phyloP scores from a whole-genome alignment of 1,284 basidiomycete genomes.

The Rhizoctonia solani region DNA sequence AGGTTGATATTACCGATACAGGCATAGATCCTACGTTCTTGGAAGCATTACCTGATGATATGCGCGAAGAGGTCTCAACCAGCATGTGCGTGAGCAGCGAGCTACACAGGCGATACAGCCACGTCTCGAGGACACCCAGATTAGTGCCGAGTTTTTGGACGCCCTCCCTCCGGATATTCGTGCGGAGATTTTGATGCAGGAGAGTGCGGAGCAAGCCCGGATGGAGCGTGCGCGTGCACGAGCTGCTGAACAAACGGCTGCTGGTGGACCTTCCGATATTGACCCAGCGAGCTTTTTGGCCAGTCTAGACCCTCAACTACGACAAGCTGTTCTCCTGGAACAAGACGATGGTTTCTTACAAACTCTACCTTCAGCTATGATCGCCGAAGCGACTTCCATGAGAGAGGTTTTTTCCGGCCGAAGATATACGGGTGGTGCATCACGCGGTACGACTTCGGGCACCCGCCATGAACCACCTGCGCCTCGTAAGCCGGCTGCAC shows the following conservation, averaged over 20 bases:
- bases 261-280: constrained; percentile 64
- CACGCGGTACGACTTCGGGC: constrained; percentile 45
- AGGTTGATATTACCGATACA: constrained; percentile 98
- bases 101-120: constrained; percentile 68
- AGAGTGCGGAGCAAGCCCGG: constrained; percentile 79
- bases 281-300: constrained; percentile 88
- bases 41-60: constrained; percentile 96
- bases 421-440: constrained; percentile 40
- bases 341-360: constrained; percentile 83
- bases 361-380: constrained; percentile 77
- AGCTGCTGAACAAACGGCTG: constrained; percentile 45
- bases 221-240: constrained; percentile 55
- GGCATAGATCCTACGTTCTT: constrained; percentile 98
- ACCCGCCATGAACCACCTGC: constrained; percentile 44
- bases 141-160: constrained; percentile 94
- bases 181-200: constrained; percentile 92
- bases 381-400: constrained; percentile 76
- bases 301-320: constrained; percentile 79
- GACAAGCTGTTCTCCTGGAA: constrained; percentile 85
- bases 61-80: constrained; percentile 98
- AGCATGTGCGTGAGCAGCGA: constrained; percentile 91
- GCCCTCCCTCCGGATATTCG: constrained; percentile 95
- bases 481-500: constrained; percentile 56
- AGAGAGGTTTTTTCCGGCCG: constrained; percentile 40
- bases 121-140: constrained; percentile 75